These are phyloP conservation scores for Rhynchospora breviuscula DNA, from an alignment of 176 grass and related monocot genomes.

Conservation along the genomic window DNA sequence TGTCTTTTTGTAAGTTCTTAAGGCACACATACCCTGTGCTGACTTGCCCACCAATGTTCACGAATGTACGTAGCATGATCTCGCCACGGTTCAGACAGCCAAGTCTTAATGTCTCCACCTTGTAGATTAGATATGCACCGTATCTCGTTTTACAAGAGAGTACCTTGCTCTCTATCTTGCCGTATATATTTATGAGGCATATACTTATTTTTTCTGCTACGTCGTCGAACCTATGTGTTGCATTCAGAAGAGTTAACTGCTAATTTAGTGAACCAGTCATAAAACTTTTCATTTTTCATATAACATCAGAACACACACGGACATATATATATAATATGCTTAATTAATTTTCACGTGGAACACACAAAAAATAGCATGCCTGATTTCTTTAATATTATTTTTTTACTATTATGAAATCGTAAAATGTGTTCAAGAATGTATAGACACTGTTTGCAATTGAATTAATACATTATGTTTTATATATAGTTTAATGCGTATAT, in stretches of 20 bases:
- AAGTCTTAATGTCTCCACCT: constrained; percentile 28
- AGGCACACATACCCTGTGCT: neutral
- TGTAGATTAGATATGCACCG: constrained; percentile 47
- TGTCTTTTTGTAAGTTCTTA: neutral
- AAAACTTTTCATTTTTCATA: too few relatives aligned
- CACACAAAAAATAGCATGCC: too few relatives aligned
- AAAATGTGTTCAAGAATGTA: too few relatives aligned
- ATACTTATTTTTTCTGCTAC: constrained; percentile 34
- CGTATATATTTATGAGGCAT: constrained; percentile 41
- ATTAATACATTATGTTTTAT: too few relatives aligned
- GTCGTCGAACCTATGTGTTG: constrained; percentile 39
- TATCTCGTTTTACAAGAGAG: constrained; percentile 38
- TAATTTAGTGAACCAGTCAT: neutral
- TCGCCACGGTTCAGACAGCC: constrained; percentile 29
- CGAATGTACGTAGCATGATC: neutral
- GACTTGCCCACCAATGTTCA: neutral
- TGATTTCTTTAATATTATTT: too few relatives aligned
- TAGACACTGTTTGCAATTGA: too few relatives aligned
- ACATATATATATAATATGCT: too few relatives aligned
- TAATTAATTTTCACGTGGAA: too few relatives aligned
- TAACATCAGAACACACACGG: too few relatives aligned
- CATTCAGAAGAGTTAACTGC: neutral
- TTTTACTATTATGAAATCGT: too few relatives aligned
- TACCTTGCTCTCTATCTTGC: constrained; percentile 25
- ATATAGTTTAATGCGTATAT: too few relatives aligned